phyloP scores from a whole-genome alignment of 495 filamentous ascomycete species.

The Neurospora pannonica region DNA sequence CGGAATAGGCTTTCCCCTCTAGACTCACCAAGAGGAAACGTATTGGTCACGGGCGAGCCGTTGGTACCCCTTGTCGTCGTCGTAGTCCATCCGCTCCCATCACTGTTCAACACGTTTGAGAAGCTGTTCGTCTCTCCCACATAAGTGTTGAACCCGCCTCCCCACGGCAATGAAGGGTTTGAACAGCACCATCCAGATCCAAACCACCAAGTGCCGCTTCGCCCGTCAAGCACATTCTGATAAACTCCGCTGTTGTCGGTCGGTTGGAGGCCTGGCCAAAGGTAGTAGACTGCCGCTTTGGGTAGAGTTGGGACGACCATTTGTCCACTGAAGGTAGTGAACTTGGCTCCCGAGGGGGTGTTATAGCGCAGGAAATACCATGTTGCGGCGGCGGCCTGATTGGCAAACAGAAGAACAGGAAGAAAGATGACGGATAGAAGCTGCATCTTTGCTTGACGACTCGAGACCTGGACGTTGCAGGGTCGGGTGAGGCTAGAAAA shows the following conservation, averaged over 20 bases:
- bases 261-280: slow-evolving; percentile 35
- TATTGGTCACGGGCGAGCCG: slow-evolving; percentile 14
- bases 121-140: slow-evolving; percentile 23
- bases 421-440: background rate
- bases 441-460: background rate
- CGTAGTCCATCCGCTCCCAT: slow-evolving; percentile 14
- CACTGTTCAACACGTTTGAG: slow-evolving; percentile 12
- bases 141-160: slow-evolving; percentile 29
- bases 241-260: slow-evolving; percentile 33
- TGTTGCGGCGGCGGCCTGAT: slow-evolving; percentile 15
- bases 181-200: slow-evolving; percentile 34
- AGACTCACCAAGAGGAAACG: slow-evolving; percentile 14
- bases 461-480: background rate
- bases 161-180: slow-evolving; percentile 32
- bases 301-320: slow-evolving; percentile 29
- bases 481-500: background rate
- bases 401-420: slow-evolving; percentile 12
- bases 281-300: slow-evolving; percentile 28
- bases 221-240: slow-evolving; percentile 33
- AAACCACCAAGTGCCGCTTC: slow-evolving; percentile 36
- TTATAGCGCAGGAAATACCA: slow-evolving; percentile 31
- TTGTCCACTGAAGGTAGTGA: slow-evolving; percentile 29
- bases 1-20: background rate
- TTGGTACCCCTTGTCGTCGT: slow-evolving; percentile 11
- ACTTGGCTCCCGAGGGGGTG: slow-evolving; percentile 22